Conservation (phyloP, 2,329 filamentous ascomycete genomes). For the Verticillium tricorpus region DNA sequence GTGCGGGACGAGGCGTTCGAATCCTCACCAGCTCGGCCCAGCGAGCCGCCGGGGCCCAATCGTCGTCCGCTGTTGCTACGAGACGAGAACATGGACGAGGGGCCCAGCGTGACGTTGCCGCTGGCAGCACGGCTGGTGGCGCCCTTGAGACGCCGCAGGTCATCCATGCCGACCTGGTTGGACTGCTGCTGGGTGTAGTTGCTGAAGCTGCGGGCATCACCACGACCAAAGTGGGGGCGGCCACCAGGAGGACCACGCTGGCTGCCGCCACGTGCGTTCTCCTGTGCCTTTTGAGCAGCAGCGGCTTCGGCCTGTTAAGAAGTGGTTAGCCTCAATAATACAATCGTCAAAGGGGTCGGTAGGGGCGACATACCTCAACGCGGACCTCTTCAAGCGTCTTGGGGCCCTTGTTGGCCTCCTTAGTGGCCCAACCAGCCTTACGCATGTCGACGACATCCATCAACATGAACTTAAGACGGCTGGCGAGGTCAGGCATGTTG, state of each 20-base stretch:
- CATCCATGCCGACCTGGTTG: slow-evolving; percentile 87
- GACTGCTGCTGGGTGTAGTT: slow-evolving; percentile 68
- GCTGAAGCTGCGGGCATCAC: slow-evolving; percentile 82
- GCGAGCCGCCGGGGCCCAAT: slow-evolving; percentile 68
- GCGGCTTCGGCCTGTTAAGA: slow-evolving; percentile 58
- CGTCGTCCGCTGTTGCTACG: slow-evolving; percentile 86
- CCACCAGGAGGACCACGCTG: slow-evolving; percentile 65
- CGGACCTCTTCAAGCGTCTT: slow-evolving; percentile 95
- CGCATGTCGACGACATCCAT: slow-evolving; percentile 90
- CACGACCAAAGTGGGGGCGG: slow-evolving; percentile 71
- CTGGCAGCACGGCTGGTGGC: slow-evolving; percentile 54
- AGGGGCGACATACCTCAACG: slow-evolving; percentile 56
- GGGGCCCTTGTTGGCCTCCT: slow-evolving; percentile 88
- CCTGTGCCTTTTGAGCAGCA: slow-evolving; percentile 76
- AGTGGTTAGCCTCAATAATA: slow-evolving; percentile 18
- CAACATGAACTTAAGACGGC: slow-evolving; percentile 92
- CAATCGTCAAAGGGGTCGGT: not conserved
- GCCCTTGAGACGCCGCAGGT: slow-evolving; percentile 70
- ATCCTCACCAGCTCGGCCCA: slow-evolving; percentile 73
- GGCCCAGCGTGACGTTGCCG: slow-evolving; percentile 67
- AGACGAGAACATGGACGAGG: slow-evolving; percentile 81
- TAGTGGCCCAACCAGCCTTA: slow-evolving; percentile 72
- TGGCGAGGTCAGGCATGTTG: slow-evolving; percentile 74
- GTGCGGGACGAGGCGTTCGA: slow-evolving; percentile 85
- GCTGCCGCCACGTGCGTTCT: slow-evolving; percentile 54